phyloP scores from a whole-genome alignment of 345 rosid species.

The Arabis alpina region DNA sequence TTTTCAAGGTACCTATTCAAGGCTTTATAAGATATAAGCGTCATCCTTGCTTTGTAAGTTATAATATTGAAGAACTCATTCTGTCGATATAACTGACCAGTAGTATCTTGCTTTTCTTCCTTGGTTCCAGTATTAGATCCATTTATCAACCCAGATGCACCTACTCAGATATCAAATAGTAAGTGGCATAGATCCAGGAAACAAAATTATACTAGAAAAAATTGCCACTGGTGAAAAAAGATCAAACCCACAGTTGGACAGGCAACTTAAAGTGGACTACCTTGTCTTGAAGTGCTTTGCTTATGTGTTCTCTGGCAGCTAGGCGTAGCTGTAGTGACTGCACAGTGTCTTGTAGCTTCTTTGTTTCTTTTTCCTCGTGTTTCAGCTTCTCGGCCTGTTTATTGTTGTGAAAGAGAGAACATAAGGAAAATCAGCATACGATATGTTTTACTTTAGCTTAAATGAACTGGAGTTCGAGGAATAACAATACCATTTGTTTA shows the following conservation, averaged over 20 bases:
- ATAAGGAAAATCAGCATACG: constrained; percentile 11
- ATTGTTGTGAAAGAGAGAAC: constrained; percentile 27
- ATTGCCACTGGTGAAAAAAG: not conserved
- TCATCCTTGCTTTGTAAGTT: no score
- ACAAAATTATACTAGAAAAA: constrained; percentile 18
- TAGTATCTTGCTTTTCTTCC: constrained; percentile 32
- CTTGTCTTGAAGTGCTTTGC: constrained; percentile 88
- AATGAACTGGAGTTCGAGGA: not conserved
- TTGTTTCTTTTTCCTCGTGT: constrained; percentile 94
- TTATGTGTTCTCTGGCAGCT: constrained; percentile 73
- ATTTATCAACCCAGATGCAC: constrained; percentile 29
- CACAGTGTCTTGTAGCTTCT: constrained; percentile 75
- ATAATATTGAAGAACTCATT: no score
- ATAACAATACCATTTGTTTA: constrained; percentile 74
- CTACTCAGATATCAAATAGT: constrained; percentile 29
- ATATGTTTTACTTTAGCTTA: constrained; percentile 9
- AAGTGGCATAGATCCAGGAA: constrained; percentile 8
- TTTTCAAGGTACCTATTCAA: no score
- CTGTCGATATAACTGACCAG: constrained; percentile 28
- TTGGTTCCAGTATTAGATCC: constrained; percentile 35
- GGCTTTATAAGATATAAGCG: no score
- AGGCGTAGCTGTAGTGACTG: constrained; percentile 85
- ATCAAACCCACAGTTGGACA: constrained; percentile 54
- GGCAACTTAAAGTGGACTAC: constrained; percentile 46
- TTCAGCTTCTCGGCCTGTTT: constrained; percentile 82